Evolutionary conservation across 2,329 filamentous ascomycete species (phyloP), one percentile per base, ranked within the genome.

Genomic region (Paraphaeosphaeria minitans): DNA sequence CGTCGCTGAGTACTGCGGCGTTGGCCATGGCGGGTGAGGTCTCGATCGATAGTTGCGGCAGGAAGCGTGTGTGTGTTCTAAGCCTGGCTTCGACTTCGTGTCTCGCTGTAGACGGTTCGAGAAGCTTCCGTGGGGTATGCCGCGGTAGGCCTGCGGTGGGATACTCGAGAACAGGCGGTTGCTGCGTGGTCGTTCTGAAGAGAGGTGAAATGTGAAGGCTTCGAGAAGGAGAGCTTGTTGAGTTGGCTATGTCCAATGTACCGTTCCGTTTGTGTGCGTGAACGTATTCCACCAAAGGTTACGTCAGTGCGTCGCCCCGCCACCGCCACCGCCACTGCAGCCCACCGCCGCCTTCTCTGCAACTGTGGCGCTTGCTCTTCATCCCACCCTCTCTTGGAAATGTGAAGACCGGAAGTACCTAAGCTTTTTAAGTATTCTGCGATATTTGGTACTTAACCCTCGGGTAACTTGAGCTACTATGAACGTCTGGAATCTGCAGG

Each of bases 1-100:
- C 89, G 59, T 91, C 89, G 60, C 77, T 78, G 57, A 75, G 59
- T 47, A 74, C 66, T 45, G 72, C 67, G 14, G 74, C 70, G 33
- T 71, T 72, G 46, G 70, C 68, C 79, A 82, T 82, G 35, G 54
- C 74, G 51, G 21, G n/a, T 47, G 19, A 22, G n/a, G 43, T 19
- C 19, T 53, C 49, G 42, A 45, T 43, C 13, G 19, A 19, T 21
- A 29, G 49, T 29, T 10, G 27, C 7, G n/a, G 45, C 10, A 31
- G 29, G 19, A 8, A 31, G 29, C 3, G 29, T 35, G 41, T 45
- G 16, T 27, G 54, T 43, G 13, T 51, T 10, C 31, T 21, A n/a
- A 31, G 39, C 16, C 45, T 46, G 22, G 22, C 19, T 14, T 42
- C 24, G 33, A 8, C 42, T 53, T 33, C 10, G 42, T 10, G 19